Percentiles rank a stretch among this genome's conserved stretches.
phyloP scores from a whole-genome alignment of 306 rosid species.

The Vicia sativa region DNA sequence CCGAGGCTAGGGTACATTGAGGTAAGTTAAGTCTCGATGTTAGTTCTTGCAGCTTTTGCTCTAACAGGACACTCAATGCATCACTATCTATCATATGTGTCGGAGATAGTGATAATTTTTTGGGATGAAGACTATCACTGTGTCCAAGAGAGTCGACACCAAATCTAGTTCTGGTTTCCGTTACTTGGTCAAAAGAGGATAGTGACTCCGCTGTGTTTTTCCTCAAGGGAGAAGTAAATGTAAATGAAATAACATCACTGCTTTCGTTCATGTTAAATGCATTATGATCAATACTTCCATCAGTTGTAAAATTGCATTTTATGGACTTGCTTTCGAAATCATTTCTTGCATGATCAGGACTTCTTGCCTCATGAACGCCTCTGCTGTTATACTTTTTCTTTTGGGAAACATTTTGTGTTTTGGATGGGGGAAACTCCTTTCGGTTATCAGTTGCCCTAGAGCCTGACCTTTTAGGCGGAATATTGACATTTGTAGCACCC shows the following conservation, averaged over 20 bases:
- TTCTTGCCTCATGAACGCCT: constrained; percentile 48
- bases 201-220: constrained; percentile 49
- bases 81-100: constrained; percentile 59
- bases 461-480: constrained; percentile 50
- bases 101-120: constrained; percentile 48
- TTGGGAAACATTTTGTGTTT: constrained; percentile 34
- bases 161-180: constrained; percentile 43
- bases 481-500: constrained; percentile 47
- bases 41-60: constrained; percentile 83
- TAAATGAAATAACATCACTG: constrained; percentile 79
- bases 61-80: constrained; percentile 76
- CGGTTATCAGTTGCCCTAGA: constrained; percentile 44
- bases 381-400: constrained; percentile 48
- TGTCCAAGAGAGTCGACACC: constrained; percentile 46
- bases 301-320: constrained; percentile 59
- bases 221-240: constrained; percentile 84
- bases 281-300: constrained; percentile 48
- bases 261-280: constrained; percentile 55
- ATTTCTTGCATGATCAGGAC: constrained; percentile 36
- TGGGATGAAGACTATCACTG: constrained; percentile 42
- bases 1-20: constrained; percentile 46
- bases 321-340: constrained; percentile 51
- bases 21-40: constrained; percentile 60
- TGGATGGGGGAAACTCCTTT: constrained; percentile 52
- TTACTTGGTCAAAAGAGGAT: constrained; percentile 42